Evolutionary conservation across 2,329 filamentous ascomycete species (phyloP).

Genomic region (Colletotrichum spaethianum): DNA sequence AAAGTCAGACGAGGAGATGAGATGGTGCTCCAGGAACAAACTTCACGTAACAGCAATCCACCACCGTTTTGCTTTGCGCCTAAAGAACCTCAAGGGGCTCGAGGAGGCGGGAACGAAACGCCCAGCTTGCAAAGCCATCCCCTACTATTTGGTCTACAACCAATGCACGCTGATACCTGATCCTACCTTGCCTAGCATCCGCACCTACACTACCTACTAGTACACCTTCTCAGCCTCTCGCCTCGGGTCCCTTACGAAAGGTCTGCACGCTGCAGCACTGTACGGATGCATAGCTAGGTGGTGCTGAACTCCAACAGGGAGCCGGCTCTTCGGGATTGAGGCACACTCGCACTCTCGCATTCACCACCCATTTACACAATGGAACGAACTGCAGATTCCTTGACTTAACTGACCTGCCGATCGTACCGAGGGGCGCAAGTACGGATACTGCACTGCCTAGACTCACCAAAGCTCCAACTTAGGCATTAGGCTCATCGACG

Average conservation of each 20-base stretch:
- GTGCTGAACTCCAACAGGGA: neutral
- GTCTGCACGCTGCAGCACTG: constrained; percentile 10
- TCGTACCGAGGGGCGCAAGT: constrained; percentile 1
- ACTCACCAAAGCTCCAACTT: constrained; percentile 1
- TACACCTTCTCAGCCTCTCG: neutral
- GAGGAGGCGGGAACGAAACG: constrained; percentile 8
- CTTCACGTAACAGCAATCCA: constrained; percentile 19
- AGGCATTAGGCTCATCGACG: constrained; percentile 20
- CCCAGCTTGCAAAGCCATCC: neutral
- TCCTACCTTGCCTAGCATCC: neutral
- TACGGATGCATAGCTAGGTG: neutral
- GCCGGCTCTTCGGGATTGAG: constrained; percentile 13
- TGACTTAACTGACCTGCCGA: constrained; percentile 12
- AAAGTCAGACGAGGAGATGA: constrained; percentile 30
- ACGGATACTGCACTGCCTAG: neutral
- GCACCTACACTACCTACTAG: neutral
- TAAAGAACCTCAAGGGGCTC: neutral
- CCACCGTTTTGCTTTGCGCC: constrained; percentile 3
- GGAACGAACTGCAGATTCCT: constrained; percentile 39
- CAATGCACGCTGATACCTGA: neutral
- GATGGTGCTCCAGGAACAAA: constrained; percentile 15
- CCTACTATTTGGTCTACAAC: constrained; percentile 15
- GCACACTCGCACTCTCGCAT: neutral
- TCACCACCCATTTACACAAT: constrained; percentile 8
- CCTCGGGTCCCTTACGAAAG: neutral